Conservation (phyloP, 164 flowering plant species). For the Echeveria elegans region DNA sequence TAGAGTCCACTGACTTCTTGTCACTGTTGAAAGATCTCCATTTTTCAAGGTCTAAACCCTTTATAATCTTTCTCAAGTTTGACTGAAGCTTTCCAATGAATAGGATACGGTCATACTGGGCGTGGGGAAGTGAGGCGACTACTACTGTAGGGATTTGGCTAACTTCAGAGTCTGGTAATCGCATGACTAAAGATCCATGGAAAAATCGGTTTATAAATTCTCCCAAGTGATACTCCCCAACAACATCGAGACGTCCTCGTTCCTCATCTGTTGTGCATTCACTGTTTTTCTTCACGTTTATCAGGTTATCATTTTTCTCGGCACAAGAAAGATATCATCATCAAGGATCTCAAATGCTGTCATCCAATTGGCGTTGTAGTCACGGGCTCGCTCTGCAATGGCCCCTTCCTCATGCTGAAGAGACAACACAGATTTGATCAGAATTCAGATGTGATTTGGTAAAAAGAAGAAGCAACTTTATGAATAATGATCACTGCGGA, state of each 20-base stretch:
- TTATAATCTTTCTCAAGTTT: conserved; percentile 72
- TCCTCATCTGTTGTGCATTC: conserved; percentile 98
- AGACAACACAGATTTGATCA: conserved; percentile 1
- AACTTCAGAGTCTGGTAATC: conserved; percentile 87
- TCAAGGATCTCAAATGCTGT: conserved; percentile 92
- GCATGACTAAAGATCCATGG: conserved; percentile 96
- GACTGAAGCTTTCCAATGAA: conserved; percentile 82
- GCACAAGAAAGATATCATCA: conserved; percentile 87
- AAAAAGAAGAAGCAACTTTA: no score
- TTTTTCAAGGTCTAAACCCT: conserved; percentile 95
- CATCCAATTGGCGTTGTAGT: conserved; percentile 98
- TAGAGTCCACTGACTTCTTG: conserved; percentile 13
- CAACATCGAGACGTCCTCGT: conserved; percentile 81
- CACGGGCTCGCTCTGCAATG: conserved; percentile 93
- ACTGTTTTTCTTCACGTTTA: conserved; percentile 84
- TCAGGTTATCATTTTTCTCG: conserved; percentile 79
- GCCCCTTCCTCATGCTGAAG: conserved; percentile 95
- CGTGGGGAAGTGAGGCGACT: conserved; percentile 53
- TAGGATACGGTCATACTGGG: conserved; percentile 7
- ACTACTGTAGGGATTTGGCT: conserved; percentile 89
- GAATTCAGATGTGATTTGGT: not conserved
- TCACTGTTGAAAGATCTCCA: conserved; percentile 94
- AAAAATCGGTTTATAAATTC: conserved; percentile 82
- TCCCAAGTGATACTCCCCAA: conserved; percentile 91
- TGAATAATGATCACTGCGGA: no score